Percentiles rank a stretch among this genome's conserved stretches.
Evolutionary conservation across 768 basidiomycete species (phyloP).

Genomic region (Botryobasidium botryosum): DNA sequence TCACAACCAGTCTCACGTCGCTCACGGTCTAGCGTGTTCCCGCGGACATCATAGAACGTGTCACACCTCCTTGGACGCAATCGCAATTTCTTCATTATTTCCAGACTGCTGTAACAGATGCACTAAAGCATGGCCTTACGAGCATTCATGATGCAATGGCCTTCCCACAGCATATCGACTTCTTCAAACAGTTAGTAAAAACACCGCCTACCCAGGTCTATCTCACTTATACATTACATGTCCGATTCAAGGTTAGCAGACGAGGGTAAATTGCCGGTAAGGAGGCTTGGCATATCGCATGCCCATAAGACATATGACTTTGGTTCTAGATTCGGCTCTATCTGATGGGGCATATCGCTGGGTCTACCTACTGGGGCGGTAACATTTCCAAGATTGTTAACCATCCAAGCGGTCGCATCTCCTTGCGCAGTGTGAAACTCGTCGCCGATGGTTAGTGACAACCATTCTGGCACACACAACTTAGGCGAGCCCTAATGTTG

Average conservation of each 20-base stretch:
- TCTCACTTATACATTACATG: slow-evolving; percentile 2
- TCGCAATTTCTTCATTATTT: slow-evolving; percentile 43
- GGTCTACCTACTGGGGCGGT: slow-evolving; percentile 48
- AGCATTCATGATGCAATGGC: slow-evolving; percentile 72
- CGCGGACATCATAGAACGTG: slow-evolving; percentile 12
- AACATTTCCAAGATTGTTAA: slow-evolving; percentile 40
- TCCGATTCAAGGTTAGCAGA: slow-evolving; percentile 42
- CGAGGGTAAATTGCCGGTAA: slow-evolving; percentile 46
- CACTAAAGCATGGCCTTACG: slow-evolving; percentile 64
- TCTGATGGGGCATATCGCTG: slow-evolving; percentile 45
- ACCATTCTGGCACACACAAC: not conserved
- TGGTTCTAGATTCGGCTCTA: slow-evolving; percentile 31
- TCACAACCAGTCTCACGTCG: not conserved
- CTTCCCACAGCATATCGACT: slow-evolving; percentile 32
- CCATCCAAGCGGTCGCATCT: slow-evolving; percentile 44
- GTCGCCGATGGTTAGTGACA: slow-evolving; percentile 47
- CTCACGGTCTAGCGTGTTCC: not conserved
- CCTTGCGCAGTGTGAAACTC: slow-evolving; percentile 54
- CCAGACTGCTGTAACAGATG: slow-evolving; percentile 45
- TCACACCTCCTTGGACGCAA: slow-evolving; percentile 43
- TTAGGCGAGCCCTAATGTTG: slow-evolving; percentile 8
- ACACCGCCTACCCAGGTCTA: not conserved
- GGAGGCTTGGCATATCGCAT: too few relatives aligned
- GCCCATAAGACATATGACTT: too few relatives aligned
- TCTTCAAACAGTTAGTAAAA: slow-evolving; percentile 41